A percentile compares a stretch with the other conserved stretches of the same genome.
Evolutionary conservation across 2,329 filamentous ascomycete species (phyloP).

Genomic region (Xylaria sp.): DNA sequence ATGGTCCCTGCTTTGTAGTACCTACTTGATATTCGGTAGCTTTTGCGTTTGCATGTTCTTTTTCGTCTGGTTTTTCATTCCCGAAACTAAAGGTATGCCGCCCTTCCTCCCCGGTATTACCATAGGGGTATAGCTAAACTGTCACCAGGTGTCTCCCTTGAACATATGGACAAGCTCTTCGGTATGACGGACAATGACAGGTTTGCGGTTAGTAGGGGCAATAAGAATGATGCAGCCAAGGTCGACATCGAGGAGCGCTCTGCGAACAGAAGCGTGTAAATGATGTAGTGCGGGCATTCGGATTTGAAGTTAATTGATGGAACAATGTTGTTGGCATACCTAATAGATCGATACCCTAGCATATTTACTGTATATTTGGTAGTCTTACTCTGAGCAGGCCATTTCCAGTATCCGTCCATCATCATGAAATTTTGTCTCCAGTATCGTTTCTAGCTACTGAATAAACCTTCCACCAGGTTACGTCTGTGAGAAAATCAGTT

Average conservation of each 20-base stretch:
- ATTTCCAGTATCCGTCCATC: no score
- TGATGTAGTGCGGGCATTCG: neutral
- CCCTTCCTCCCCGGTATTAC: neutral
- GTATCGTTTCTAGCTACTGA: neutral
- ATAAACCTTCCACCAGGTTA: neutral
- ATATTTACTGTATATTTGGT: neutral
- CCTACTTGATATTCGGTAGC: slow-evolving; percentile 64
- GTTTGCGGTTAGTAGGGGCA: slow-evolving; percentile 12
- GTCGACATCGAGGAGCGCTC: slow-evolving; percentile 28
- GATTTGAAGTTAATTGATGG: neutral
- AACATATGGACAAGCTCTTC: slow-evolving; percentile 63
- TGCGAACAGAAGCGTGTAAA: slow-evolving; percentile 18
- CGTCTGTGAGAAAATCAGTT: neutral
- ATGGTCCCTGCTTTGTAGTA: slow-evolving; percentile 29
- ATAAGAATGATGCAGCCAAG: slow-evolving; percentile 22
- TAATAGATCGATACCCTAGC: neutral
- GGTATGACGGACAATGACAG: slow-evolving; percentile 38
- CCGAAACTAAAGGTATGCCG: slow-evolving; percentile 39
- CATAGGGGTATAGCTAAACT: slow-evolving; percentile 4
- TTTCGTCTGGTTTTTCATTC: slow-evolving; percentile 63
- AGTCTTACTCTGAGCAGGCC: no score
- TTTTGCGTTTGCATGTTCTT: slow-evolving; percentile 65
- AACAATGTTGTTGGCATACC: neutral
- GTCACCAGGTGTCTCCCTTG: slow-evolving; percentile 57
- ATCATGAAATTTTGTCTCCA: no score